These are phyloP conservation scores for Prunus kanzakura DNA, from an alignment of 306 rosid species.

Conservation along the genomic window DNA sequence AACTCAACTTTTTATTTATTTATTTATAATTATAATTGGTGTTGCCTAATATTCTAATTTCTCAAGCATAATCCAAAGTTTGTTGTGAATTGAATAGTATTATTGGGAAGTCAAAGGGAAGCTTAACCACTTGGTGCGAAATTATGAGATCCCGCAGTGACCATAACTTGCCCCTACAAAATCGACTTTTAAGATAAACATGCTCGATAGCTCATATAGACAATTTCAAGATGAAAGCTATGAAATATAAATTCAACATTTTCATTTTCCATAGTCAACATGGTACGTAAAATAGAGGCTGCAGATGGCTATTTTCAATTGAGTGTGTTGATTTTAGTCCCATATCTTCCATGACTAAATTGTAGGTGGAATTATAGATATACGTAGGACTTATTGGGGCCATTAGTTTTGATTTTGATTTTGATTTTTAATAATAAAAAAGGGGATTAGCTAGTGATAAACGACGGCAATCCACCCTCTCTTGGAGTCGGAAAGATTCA, in stretches of 20 bases:
- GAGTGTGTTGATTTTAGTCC: not conserved
- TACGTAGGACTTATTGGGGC: not conserved
- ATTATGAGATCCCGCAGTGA: not conserved
- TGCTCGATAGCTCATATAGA: too few species aligned
- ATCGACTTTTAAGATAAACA: too few species aligned
- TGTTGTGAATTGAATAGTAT: not conserved
- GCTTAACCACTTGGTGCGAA: not conserved
- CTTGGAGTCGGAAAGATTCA: rapidly evolving
- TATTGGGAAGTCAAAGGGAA: not conserved
- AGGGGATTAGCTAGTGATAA: too few species aligned
- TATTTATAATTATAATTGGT: not conserved
- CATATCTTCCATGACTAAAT: too few species aligned
- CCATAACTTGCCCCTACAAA: too few species aligned
- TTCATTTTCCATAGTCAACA: not conserved
- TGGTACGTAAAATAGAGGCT: not conserved
- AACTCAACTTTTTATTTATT: not conserved
- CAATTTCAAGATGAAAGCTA: not conserved
- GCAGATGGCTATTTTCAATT: not conserved
- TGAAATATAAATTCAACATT: not conserved
- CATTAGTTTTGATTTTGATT: not conserved
- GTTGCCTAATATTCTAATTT: not conserved
- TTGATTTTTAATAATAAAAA: too few species aligned
- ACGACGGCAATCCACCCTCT: too few species aligned
- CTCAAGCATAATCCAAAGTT: not conserved
- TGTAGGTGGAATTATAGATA: not conserved